Conservation (phyloP, 306 rosid genomes). For the Prunus salicina region DNA sequence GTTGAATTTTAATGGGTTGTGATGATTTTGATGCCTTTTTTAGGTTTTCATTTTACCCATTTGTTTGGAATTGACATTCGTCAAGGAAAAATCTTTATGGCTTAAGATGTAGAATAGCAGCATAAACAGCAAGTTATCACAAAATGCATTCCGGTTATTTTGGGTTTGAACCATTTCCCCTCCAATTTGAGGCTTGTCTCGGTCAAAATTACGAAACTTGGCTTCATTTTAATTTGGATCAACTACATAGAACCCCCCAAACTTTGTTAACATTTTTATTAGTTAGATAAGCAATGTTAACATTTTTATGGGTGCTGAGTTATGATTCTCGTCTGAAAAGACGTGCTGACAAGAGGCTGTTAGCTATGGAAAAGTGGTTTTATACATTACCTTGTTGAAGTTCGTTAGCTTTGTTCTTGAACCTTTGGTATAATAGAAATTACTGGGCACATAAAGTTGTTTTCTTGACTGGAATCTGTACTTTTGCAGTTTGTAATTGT, state of each 20-base stretch:
- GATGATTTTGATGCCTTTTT: background rate
- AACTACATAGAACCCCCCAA: too few species aligned
- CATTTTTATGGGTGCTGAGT: background rate
- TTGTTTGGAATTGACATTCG: background rate
- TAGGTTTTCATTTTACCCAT: background rate
- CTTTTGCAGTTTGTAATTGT: slow-evolving; percentile 75
- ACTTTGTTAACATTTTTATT: background rate
- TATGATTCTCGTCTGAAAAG: background rate
- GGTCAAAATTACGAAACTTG: background rate
- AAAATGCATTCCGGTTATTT: background rate
- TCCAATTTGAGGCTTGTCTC: background rate
- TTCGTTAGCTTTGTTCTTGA: background rate
- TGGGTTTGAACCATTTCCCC: background rate
- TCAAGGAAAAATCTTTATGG: background rate
- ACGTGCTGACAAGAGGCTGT: background rate
- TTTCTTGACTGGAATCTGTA: slow-evolving; percentile 23
- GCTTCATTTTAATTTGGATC: background rate
- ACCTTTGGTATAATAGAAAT: background rate
- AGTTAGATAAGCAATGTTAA: background rate
- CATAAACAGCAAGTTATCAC: background rate
- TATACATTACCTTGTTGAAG: background rate
- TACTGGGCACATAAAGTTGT: background rate
- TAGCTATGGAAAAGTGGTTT: background rate
- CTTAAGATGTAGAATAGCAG: background rate
- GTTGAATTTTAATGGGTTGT: background rate